phyloP scores from a whole-genome alignment of 2,329 filamentous ascomycete species.

The Alternaria infectoria region DNA sequence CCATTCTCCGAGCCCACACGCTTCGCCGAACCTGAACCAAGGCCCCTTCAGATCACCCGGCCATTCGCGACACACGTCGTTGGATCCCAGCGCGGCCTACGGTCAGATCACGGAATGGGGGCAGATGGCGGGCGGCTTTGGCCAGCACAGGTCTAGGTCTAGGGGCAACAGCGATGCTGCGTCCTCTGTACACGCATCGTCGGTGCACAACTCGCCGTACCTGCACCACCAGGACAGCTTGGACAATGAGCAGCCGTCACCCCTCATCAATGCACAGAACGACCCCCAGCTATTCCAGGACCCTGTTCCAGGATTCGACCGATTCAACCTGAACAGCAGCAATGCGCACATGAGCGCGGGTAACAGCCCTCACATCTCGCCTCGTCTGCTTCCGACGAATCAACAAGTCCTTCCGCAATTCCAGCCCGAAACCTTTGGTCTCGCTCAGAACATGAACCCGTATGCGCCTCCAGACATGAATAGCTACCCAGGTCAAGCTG shows the following conservation, averaged over 20 bases:
- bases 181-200: constrained; percentile 81
- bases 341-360: constrained; percentile 63
- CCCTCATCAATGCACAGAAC: constrained; percentile 74
- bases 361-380: constrained; percentile 74
- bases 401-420: constrained; percentile 62
- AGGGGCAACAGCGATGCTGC: constrained; percentile 79
- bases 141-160: constrained; percentile 67
- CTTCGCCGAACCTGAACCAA: constrained; percentile 62
- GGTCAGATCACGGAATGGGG: constrained; percentile 65
- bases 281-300: constrained; percentile 78
- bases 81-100: constrained; percentile 68
- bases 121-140: constrained; percentile 66
- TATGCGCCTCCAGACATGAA: constrained; percentile 57
- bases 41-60: constrained; percentile 59
- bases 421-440: constrained; percentile 54
- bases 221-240: constrained; percentile 79
- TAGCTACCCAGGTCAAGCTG: constrained; percentile 58
- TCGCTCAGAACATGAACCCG: constrained; percentile 55
- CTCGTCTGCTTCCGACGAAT: constrained; percentile 72
- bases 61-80: constrained; percentile 65
- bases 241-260: constrained; percentile 78
- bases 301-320: constrained; percentile 72
- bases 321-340: constrained; percentile 71
- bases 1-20: constrained; percentile 59
- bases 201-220: constrained; percentile 82